A percentile compares a stretch with the other conserved stretches of the same genome.
phyloP scores from a whole-genome alignment of 176 grass and related monocot species.

The Oryza australiensis region DNA sequence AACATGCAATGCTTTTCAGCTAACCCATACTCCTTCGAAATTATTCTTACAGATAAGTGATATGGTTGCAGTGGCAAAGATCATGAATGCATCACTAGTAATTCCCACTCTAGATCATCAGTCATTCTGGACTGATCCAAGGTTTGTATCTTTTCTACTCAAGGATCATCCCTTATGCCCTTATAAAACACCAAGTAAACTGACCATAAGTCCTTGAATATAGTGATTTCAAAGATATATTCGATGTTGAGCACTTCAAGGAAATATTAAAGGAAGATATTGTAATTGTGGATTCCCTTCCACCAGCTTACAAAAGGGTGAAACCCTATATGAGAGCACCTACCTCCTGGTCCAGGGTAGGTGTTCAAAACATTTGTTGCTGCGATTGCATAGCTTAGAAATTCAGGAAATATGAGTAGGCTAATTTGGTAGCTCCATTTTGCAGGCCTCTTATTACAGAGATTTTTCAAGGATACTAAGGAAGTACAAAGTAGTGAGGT shows the following conservation, averaged over 20 bases:
- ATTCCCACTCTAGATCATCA: slow-evolving; percentile 78
- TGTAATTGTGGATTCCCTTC: slow-evolving; percentile 58
- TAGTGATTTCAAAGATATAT: slow-evolving; percentile 76
- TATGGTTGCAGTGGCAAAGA: slow-evolving; percentile 90
- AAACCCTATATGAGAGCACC: slow-evolving; percentile 55
- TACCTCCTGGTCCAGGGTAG: slow-evolving; percentile 67
- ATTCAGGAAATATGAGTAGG: slow-evolving; percentile 17
- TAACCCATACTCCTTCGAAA: slow-evolving; percentile 42
- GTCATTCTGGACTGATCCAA: slow-evolving; percentile 93
- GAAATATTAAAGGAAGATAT: slow-evolving; percentile 59
- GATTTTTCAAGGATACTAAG: slow-evolving; percentile 36
- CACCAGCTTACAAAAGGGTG: slow-evolving; percentile 38
- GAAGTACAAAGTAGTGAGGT: slow-evolving; percentile 59
- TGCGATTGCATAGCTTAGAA: not conserved
- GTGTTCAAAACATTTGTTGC: slow-evolving; percentile 12
- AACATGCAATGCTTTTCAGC: slow-evolving; percentile 13
- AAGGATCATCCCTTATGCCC: not conserved
- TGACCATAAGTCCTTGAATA: not conserved
- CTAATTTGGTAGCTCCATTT: slow-evolving; percentile 29
- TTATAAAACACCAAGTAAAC: not conserved
- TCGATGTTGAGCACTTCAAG: slow-evolving; percentile 60
- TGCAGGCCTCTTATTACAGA: slow-evolving; percentile 69
- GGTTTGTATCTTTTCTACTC: slow-evolving; percentile 35
- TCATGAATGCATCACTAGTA: slow-evolving; percentile 83
- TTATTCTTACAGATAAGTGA: slow-evolving; percentile 90